Conservation (phyloP, 164 flowering plant genomes). For the Umbellularia californica region DNA sequence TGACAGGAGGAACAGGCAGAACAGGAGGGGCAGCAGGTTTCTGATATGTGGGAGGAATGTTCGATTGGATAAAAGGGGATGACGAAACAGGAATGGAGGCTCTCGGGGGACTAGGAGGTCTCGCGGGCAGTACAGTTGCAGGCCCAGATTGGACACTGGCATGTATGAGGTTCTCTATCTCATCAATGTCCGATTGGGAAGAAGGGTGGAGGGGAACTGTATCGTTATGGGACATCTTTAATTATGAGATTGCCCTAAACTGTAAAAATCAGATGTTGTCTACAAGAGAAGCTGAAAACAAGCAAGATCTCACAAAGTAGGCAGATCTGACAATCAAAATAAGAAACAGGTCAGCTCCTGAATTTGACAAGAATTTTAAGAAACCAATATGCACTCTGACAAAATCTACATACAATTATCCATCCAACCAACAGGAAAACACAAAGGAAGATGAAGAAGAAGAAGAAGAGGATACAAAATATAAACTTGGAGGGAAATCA, state of each 20-base stretch:
- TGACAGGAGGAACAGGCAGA: constrained; percentile 16
- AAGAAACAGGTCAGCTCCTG: neutral
- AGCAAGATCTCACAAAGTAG: neutral
- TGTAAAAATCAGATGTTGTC: neutral
- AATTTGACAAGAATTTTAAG: neutral
- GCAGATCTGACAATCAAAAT: neutral
- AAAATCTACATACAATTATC: too few relatives aligned
- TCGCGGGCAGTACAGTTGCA: constrained; percentile 68
- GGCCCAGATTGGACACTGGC: constrained; percentile 57
- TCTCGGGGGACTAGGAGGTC: constrained; percentile 74
- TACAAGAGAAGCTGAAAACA: neutral
- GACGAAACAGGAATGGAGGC: constrained; percentile 81
- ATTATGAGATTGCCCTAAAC: neutral
- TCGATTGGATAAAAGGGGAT: constrained; percentile 69
- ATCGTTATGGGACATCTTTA: constrained; percentile 59
- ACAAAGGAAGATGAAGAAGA: too few relatives aligned
- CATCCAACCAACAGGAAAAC: too few relatives aligned
- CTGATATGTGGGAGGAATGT: constrained; percentile 28
- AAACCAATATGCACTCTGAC: too few relatives aligned
- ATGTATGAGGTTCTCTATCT: constrained; percentile 91
- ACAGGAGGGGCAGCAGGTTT: constrained; percentile 23
- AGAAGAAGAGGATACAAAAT: too few relatives aligned
- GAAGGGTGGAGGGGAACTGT: constrained; percentile 78
- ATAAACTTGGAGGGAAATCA: too few relatives aligned
- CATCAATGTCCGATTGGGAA: constrained; percentile 98